phyloP scores from a whole-genome alignment of 2,329 filamentous ascomycete species.

The Teratosphaeria nubilosa region DNA sequence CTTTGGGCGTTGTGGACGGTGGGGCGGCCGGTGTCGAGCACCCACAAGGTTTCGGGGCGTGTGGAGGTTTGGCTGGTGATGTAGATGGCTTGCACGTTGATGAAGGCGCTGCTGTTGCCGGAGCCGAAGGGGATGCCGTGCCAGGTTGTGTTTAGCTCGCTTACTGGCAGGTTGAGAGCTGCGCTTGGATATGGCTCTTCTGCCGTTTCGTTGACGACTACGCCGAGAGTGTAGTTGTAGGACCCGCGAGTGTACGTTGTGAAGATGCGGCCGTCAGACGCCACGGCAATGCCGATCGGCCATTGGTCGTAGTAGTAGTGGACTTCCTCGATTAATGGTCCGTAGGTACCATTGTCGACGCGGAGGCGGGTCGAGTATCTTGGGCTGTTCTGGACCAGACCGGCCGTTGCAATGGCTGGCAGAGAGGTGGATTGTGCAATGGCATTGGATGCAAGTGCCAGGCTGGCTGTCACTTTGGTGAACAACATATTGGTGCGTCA shows the following conservation, averaged over 20 bases:
- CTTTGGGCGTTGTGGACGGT: constrained; percentile 30
- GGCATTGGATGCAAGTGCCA: constrained; percentile 7
- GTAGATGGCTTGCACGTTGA: constrained; percentile 38
- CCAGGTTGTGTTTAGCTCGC: constrained; percentile 29
- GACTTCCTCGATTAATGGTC: constrained; percentile 38
- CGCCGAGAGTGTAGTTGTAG: constrained; percentile 39
- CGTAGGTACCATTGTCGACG: constrained; percentile 39
- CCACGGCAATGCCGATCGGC: constrained; percentile 37
- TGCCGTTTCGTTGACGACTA: constrained; percentile 37
- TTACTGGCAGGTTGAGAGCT: constrained; percentile 26
- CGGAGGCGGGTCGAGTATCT: constrained; percentile 23
- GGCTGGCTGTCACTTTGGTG: neutral
- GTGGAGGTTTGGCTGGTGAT: constrained; percentile 29
- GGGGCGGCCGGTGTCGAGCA: constrained; percentile 36
- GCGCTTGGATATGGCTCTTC: constrained; percentile 37
- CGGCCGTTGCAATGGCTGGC: constrained; percentile 1
- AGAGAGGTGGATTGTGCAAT: constrained; percentile 8
- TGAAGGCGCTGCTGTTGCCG: constrained; percentile 30
- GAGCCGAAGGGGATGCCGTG: constrained; percentile 37
- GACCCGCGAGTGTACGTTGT: constrained; percentile 37
- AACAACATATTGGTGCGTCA: constrained; percentile 1
- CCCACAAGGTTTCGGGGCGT: constrained; percentile 36
- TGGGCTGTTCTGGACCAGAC: constrained; percentile 5
- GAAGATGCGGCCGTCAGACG: constrained; percentile 34
- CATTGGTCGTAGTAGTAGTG: constrained; percentile 41